Evolutionary conservation across 495 filamentous ascomycete genomes (phyloP), one percentile per base, ranked within the genome.

Genomic region (Lepraria neglecta): DNA sequence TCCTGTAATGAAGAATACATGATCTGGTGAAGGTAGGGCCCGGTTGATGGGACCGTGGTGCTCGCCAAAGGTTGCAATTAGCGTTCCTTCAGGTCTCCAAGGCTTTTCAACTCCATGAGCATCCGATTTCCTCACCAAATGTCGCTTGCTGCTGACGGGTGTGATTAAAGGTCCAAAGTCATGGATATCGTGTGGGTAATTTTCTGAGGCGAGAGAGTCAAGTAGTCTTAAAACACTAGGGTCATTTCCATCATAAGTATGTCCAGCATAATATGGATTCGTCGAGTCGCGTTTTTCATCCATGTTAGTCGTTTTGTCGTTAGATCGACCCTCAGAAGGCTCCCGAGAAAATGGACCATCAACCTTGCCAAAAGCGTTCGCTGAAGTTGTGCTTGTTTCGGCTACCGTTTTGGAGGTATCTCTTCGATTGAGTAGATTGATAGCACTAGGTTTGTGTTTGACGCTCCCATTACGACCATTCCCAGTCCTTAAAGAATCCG

Each of bases 1-100:
- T 6, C 81, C 94, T 0, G 92, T 97, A 31, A 94, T 80, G 72
- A 99, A 99, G 76, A 99, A 99, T 4, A 82, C 76, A 71, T 99
- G 95, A 71, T 97, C 95, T 9, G 95, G 90, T 3, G 92, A 85
- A 27, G 90, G 80, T 6, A 89, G 78, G 15, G 97, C 83, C 6
- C 92, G 82, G 65, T 89, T 96, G 65, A 97, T 83, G 24, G 89
- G 81, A 3, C 80, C 89, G 15, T 78, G 84, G 69, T 99, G 95
- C 69, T 97, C 95, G 1, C 88, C 84, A 67, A 97, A 92, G 0
- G 87, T 87, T 6, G 91, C 89, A 15, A 97, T 86, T 19, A 96
- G 80, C 56, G 79, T 85, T 14, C 95, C 91, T 61, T 85, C 84
- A 0, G 95, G 95, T 66, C 83, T 86, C 95, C 95, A 97, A 9